Evolutionary conservation across 139 green algal genomes (phyloP), one percentile per base, ranked within the genome.

Genomic region (Coccomyxa sp.): DNA sequence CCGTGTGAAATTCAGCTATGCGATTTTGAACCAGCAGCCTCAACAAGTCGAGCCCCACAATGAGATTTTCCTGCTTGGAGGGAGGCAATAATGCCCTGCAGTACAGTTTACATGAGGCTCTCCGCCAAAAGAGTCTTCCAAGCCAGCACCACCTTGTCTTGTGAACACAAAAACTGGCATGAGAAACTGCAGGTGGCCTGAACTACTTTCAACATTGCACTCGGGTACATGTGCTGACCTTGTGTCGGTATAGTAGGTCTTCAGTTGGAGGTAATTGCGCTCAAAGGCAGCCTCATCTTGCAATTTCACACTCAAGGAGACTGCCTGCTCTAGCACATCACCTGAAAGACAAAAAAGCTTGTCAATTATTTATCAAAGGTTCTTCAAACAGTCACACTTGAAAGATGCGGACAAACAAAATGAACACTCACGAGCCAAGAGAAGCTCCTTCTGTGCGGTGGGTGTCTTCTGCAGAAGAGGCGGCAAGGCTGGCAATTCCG

Each of bases 1-100:
- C 95, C 1, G 94, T 97, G 90, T 99, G 96, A 82, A 99, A 99
- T 88, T 99, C 97, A 27, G 97, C 95, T 79, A 97, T 98, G 68
- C 96, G 90, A 88, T 98, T 99, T 74, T 96, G 90, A 58, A 98
- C 94, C 63, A 99, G 91, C 82, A 99, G 90, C 28, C 95, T 89
- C 86, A 99, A 88, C 83, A 99, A 90, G 88, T 97, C 96, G 18
- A 99, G 87, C 17, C 95, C 95, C 27, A 89, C 77, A 11, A 98
- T 89, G 15, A 89, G 25, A 15, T 85, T 58, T 87, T 98, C 91
- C 57, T 94, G 88, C 7, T 85, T 7, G 0, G 94, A 97, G 13
- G 79, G 67, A 10, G 91, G 87, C 67, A 98, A 59, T 76, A 92
- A 14, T 25, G 79, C n/a, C 67, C 91, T 95, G 85, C 66, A 86